Base-by-base conservation (phyloP, 2,329 filamentous ascomycete species). In the Fusarium mexicanum region DNA sequence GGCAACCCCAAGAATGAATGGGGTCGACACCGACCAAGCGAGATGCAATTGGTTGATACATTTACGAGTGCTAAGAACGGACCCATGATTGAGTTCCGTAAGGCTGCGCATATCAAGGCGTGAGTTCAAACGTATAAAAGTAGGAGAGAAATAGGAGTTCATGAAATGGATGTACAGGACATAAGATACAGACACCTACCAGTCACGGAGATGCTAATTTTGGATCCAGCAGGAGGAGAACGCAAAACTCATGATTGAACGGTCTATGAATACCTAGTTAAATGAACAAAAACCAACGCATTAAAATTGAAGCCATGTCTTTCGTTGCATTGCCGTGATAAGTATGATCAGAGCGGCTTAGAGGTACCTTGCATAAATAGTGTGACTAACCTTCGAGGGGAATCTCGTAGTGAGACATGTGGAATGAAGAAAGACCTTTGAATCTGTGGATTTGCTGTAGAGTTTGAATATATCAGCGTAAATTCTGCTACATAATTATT, bases 21-120 rank as follows among this genome's bases (percentile, higher is more conserved):
- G 83, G 90, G 90, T 1, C 84, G 90, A 51, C 86, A 90, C 63
- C 85, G 87, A 53, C 79, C 78, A 24, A 83, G 79, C 3, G 93
- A 94, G 85, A 93, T 91, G 81, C 92, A 94, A 84, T 83, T 94
- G 64, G 83, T 87, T 59, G 93, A 95, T 79, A 91, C 89, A 24
- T 94, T 95, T 81, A 93, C 92, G 38, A 93, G 91, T 76, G 85
- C 88, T 76, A 95, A 94, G 84, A 87, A 92, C 77, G 93, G 93
- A 2, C 90, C 91, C 2, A 86, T 93, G 83, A 84, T 94, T 64
- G 89, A 93, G 83, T 92, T 92, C 77, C 79, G 81, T 55, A 80
- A 75, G 73, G 80, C 73, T 13, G 75, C 79, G 41, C 71, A 57
- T 29, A 64, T 59, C 29, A 76, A 46, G 43, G 57, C 68, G 8